Evolutionary conservation across 164 flowering plant species (phyloP), one percentile per base, ranked within the genome.

Genomic region (Euptelea pleiosperma): DNA sequence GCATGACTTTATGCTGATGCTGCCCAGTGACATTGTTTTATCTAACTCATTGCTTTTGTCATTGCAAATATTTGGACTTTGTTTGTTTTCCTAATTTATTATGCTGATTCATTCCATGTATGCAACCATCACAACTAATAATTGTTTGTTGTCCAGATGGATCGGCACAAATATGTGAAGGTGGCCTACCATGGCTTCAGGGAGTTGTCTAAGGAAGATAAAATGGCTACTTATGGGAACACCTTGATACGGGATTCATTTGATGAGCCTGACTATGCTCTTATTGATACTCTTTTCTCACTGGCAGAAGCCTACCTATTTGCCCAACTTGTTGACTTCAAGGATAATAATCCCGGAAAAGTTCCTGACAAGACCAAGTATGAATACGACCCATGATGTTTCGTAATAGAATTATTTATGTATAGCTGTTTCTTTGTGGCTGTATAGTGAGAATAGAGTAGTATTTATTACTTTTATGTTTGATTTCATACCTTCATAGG

Each of bases 241-340:
- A 87, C 87, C 48, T 66, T 93, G 65, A 57, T 81, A 54, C 85
- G 97, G 41, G 97, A 93, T 64, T 69, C 98, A 66, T 93, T 87
- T 81, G 98, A 93, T 67, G 98, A 90, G 69, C 98, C 98, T 60
- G 96, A 90, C 46, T 93, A 93, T 76, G 98, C 98, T 54, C 87
- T 93, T 15, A 84, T 93, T 66, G 98, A 93, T 71, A 93, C 98
- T 35, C 90, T 93, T 36, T 93, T 93, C 65, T 90, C 98, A 26
- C 75, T 93, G 28, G 98, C 98, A 50, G 97, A 90, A 74, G 94
- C 98, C 8, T 93, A 84, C 73, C 69, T 93, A 60, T 93, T 93
- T 79, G 94, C 97, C 0, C 98, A 93, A 64, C 86, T 93, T 57
- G 98, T 93, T 63, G 90, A 93, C 63, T 87, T 83, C 73, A 84